Base-by-base conservation (phyloP, 768 basidiomycete species). In the Dentipellis fragilis region DNA sequence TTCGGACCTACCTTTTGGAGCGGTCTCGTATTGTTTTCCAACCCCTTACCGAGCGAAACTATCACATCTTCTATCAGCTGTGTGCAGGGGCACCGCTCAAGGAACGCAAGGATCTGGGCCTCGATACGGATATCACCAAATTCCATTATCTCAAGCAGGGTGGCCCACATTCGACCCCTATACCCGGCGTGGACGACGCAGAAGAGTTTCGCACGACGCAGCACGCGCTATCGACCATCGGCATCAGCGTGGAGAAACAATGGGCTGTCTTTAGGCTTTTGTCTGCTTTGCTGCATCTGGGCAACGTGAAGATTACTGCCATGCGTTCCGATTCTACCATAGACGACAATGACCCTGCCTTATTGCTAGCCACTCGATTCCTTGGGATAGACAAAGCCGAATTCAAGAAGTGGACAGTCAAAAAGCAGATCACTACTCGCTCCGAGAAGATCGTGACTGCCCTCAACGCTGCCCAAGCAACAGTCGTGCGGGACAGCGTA, bases 41-140 rank as follows among this genome's bases (percentile, higher is more conserved):
- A 70, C 95, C 96, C 16, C 77, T 89, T 57, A 93, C 89, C 46
- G 96, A 99, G 70, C 85, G 96, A 57, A 99, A 99, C 72, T 99
- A 98, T 72, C 96, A 99, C 70, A 97, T 99, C 64, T 99, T 99
- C 77, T 98, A 99, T 72, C 96, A 99, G 68, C 76, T 99, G n/a
- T 93, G 95, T 62, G 89, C 94, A 0, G 96, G 96, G 49, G 93
- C 92, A 10, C 94, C 96, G 2, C 74, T 89, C 21, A 95, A 95
- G 69, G 96, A 99, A 66, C 84, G 92, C 42, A 95, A 95, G 71
- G 92, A 94, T 64, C 81, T 97, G 47, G 94, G 93, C 5, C 78
- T 99, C 38, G 91, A 94, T 63, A 75, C 78, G 17, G 89, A 94
- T 65, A 76, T 90, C 56, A 81, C 80, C 54, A 89, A 92, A 68